Percentiles rank a stretch among this genome's conserved stretches.
phyloP scores from a whole-genome alignment of 2,329 filamentous ascomycete genomes.

The Septoria linicola region DNA sequence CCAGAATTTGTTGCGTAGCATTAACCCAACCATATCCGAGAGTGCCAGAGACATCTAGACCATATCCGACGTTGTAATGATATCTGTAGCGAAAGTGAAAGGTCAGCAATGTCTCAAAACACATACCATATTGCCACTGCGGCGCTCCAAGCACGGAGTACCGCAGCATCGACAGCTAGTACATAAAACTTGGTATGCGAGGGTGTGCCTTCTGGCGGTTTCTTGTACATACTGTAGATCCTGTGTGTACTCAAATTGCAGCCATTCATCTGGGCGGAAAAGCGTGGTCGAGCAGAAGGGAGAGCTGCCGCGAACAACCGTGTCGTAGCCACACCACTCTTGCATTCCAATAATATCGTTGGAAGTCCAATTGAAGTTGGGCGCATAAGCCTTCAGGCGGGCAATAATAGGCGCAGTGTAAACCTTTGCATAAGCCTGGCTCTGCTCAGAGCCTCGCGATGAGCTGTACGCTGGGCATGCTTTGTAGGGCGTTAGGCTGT shows the following conservation, averaged over 20 bases:
- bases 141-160: too few relatives aligned
- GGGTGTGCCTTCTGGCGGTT: too few relatives aligned
- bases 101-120: too few relatives aligned
- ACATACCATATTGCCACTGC: too few relatives aligned
- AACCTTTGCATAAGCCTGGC: constrained; percentile 39
- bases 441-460: constrained; percentile 57
- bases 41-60: constrained; percentile 56
- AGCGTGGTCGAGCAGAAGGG: constrained; percentile 62
- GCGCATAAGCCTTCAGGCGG: constrained; percentile 54
- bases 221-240: too few relatives aligned
- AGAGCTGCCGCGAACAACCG: constrained; percentile 63
- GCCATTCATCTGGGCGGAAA: constrained; percentile 61
- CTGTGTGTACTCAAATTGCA: constrained; percentile 65
- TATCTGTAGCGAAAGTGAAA: too few relatives aligned
- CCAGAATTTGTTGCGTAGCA: constrained; percentile 54
- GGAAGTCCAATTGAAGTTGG: constrained; percentile 62
- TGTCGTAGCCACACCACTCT: constrained; percentile 71
- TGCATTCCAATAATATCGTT: constrained; percentile 65
- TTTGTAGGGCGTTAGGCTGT: constrained; percentile 64
- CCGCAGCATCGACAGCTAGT: too few relatives aligned
- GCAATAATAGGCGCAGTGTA: constrained; percentile 63
- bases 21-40: constrained; percentile 68
- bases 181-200: too few relatives aligned
- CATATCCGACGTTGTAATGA: constrained; percentile 68
- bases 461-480: constrained; percentile 63